Base-by-base conservation (phyloP, 2,329 filamentous ascomycete species). In the Helotiales sp. region DNA sequence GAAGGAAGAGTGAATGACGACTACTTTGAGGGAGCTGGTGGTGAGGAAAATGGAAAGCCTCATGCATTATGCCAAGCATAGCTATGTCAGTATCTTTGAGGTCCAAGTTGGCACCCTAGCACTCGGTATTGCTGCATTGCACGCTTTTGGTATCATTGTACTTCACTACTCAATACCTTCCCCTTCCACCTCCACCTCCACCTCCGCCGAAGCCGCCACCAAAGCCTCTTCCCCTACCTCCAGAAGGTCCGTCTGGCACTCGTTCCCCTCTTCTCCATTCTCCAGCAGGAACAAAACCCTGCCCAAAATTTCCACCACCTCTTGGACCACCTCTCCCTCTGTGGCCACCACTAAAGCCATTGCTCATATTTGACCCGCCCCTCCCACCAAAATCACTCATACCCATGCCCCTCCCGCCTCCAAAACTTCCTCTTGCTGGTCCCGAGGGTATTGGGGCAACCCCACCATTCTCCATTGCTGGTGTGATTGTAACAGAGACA, bases 401-500 rank as follows among this genome's bases (percentile, higher is more conserved):
- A 52, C n/a, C n/a, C n/a, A n/a, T n/a, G 60, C 65, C 42, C 62
- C 67, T 63, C 17, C 68, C 63, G 36, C 62, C 64, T n/a, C 69
- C 69, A 67, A 69, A 70, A 48, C 74, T 66, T 42, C 63, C 75
- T n/a, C 78, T 73, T 1, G 76, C 76, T 52, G 74, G 73, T 31
- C 76, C 74, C 27, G 76, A 76, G 12, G 81, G 77, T n/a, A 81
- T 77, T 9, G 89, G 84, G 42, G 87, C 86, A 36, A 96, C 86
- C 30, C 83, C 83, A 0, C 92, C 92, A 70, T 93, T 88, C 30
- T 83, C 77, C 25, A 89, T 76, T 0, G 91, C 90, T 40, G 90
- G 87, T 55, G 93, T 77, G 59, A 96, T 86, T 5, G 91, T 90
- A 71, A 90, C 93, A 57, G 88, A 88, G 38, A 98, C 81, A 70